These are phyloP conservation scores for Reticulascus tulasneorum DNA, from an alignment of 2,329 filamentous ascomycete genomes.

Conservation along the genomic window DNA sequence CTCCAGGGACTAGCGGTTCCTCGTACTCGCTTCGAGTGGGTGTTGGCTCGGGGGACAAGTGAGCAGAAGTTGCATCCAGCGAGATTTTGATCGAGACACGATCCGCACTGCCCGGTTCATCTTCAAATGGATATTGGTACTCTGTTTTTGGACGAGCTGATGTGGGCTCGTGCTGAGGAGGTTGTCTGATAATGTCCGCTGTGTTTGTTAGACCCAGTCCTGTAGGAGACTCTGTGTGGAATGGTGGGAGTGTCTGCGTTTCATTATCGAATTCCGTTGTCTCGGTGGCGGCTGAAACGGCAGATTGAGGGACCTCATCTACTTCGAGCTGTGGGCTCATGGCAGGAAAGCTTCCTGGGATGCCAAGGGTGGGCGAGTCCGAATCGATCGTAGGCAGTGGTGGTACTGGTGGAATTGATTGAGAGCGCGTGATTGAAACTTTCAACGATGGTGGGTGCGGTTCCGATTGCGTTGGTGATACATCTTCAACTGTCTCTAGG, in stretches of 20 bases:
- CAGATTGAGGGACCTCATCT: slow-evolving; percentile 52
- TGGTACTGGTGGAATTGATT: slow-evolving; percentile 8
- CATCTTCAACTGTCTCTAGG: no score
- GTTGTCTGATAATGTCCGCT: slow-evolving; percentile 24
- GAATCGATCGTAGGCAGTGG: slow-evolving; percentile 15
- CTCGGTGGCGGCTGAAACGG: slow-evolving; percentile 55
- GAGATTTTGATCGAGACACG: slow-evolving; percentile 36
- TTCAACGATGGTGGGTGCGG: no score
- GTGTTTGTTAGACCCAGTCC: slow-evolving; percentile 12
- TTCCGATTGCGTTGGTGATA: no score
- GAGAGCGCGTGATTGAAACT: no score
- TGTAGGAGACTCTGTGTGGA: slow-evolving; percentile 24
- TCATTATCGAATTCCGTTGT: slow-evolving; percentile 72
- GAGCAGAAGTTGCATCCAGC: slow-evolving; percentile 28
- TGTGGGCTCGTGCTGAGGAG: slow-evolving; percentile 22
- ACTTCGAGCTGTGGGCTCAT: slow-evolving; percentile 30
- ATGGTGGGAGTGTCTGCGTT: slow-evolving; percentile 55
- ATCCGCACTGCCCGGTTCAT: slow-evolving; percentile 33
- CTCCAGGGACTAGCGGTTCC: slow-evolving; percentile 21
- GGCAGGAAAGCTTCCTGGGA: slow-evolving; percentile 59
- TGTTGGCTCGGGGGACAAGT: slow-evolving; percentile 19
- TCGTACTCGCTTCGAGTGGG: slow-evolving; percentile 21
- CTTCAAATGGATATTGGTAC: slow-evolving; percentile 49
- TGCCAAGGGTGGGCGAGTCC: slow-evolving; percentile 64
- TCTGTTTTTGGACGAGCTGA: slow-evolving; percentile 29